Base-by-base conservation (phyloP, 106 monocot genomes). In the Apostasia ramifera region DNA sequence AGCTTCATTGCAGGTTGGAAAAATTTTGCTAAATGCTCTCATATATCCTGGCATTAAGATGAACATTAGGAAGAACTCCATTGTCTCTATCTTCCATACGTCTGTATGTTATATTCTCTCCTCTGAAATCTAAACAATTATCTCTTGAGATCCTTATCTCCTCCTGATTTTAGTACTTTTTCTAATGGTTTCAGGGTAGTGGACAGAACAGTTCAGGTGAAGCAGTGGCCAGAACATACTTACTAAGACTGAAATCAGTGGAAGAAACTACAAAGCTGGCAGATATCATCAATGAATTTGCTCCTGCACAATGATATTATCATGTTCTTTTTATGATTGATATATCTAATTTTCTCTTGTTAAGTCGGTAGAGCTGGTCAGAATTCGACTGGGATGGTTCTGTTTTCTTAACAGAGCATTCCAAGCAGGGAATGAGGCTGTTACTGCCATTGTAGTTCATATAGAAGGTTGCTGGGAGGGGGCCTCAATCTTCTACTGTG, bases 1-100 rank as follows among this genome's bases (percentile, higher is more conserved):
- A 39, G 13, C 44, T 63, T 64, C 15, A 2, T 65, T 80, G 71
- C 82, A 97, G 97, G 92, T 84, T 69, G 92, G 97, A 41, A 92
- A 78, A 71, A 81, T 92, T 52, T 79, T 97, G 66, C 82, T 97
- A n/a, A 97, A 97, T 76, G 97, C 92, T 47, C 80, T 87, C 66
- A 81, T 97, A 63, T 97, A 97, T 79, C 79, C 89, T 1, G 87
- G 97, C 52, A 92, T 92, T 74, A 97, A 90, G 61, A 83, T 72
- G 55, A 97, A 78, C 59, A 55, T 83, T 39, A 82, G 90, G 59
- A 90, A 97, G 85, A 97, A 87, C 52, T 87, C 89, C 12, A 85
- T 97, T 66, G 68, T 89, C 51, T 73, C 92, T 4, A 82, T 97
- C 69, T 97, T 92, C 72, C 97, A 97, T 71, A 90, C 87, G 46